Conservation (phyloP, 495 filamentous ascomycete species). For the Podospora didyma region DNA sequence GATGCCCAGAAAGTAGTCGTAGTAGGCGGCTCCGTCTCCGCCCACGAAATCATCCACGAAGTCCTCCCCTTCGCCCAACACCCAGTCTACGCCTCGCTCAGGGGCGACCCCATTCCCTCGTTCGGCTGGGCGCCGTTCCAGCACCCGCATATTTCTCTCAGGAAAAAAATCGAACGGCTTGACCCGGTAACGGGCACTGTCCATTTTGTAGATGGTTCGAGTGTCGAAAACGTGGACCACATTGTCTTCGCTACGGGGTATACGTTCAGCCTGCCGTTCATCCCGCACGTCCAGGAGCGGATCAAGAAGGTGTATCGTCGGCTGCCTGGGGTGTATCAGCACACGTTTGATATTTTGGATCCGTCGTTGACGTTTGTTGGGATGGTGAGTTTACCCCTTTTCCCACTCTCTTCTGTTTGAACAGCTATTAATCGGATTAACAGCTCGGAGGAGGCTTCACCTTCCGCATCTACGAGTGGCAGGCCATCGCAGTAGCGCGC, state of each 20-base stretch:
- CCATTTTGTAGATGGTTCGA: constrained; percentile 49
- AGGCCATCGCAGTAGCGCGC: constrained; percentile 54
- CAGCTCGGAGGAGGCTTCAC: constrained; percentile 52
- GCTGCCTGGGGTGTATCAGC: constrained; percentile 54
- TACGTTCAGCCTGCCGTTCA: constrained; percentile 52
- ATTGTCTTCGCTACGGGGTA: constrained; percentile 59
- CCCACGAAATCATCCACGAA: constrained; percentile 32
- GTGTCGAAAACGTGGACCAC: constrained; percentile 47
- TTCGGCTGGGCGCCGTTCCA: constrained; percentile 43
- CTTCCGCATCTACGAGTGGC: constrained; percentile 59
- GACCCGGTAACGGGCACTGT: constrained; percentile 34
- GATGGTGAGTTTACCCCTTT: constrained; percentile 23
- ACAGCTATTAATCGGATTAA: not conserved
- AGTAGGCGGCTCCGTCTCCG: constrained; percentile 30
- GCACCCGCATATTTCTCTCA: constrained; percentile 45
- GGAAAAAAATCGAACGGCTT: constrained; percentile 37
- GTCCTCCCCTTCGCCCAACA: constrained; percentile 23
- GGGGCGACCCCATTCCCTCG: constrained; percentile 28
- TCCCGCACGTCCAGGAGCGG: constrained; percentile 45
- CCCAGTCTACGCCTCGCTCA: constrained; percentile 25
- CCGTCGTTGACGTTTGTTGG: constrained; percentile 34
- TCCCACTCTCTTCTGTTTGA: constrained; percentile 8
- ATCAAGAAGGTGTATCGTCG: constrained; percentile 43
- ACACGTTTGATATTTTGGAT: constrained; percentile 52
- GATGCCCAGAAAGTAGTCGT: constrained; percentile 26